Conservation (phyloP, 2,329 filamentous ascomycete genomes). For the Monilinia fructicola region DNA sequence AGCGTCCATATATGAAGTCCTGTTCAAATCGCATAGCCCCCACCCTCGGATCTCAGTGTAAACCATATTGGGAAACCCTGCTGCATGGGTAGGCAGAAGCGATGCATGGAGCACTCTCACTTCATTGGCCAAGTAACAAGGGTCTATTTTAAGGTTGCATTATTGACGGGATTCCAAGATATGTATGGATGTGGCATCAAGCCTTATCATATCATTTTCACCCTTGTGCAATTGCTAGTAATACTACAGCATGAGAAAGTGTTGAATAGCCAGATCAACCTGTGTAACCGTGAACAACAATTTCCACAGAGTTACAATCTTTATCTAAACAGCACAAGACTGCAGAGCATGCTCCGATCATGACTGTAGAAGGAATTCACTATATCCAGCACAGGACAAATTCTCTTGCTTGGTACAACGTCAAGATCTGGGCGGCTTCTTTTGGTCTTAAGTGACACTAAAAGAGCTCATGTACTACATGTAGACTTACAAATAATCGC, state of each 20-base stretch:
- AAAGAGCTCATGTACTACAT: not conserved
- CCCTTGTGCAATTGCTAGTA: not conserved
- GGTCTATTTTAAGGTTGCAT: slow-evolving; percentile 7
- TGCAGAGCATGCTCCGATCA: not conserved
- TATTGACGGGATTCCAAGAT: not conserved
- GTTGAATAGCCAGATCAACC: not conserved
- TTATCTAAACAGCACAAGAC: not conserved
- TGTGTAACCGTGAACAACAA: not conserved
- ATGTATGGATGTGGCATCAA: not conserved
- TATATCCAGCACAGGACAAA: not conserved
- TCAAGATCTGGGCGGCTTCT: not conserved
- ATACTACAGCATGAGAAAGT: not conserved
- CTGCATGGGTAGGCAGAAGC: not conserved
- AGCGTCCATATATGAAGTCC: not conserved
- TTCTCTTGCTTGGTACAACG: not conserved
- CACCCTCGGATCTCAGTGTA: not conserved
- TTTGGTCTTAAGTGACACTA: not conserved
- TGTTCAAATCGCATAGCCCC: not conserved
- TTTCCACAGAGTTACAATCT: slow-evolving; percentile 2
- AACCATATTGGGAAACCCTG: not conserved
- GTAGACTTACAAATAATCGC: not conserved
- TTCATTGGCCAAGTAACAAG: not conserved
- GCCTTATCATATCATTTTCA: not conserved
- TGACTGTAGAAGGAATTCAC: not conserved
- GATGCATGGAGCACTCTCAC: not conserved